A percentile compares a stretch with the other conserved stretches of the same genome.
Evolutionary conservation across 257 asterid genomes (phyloP).

Genomic region (Nicotiana undulata): DNA sequence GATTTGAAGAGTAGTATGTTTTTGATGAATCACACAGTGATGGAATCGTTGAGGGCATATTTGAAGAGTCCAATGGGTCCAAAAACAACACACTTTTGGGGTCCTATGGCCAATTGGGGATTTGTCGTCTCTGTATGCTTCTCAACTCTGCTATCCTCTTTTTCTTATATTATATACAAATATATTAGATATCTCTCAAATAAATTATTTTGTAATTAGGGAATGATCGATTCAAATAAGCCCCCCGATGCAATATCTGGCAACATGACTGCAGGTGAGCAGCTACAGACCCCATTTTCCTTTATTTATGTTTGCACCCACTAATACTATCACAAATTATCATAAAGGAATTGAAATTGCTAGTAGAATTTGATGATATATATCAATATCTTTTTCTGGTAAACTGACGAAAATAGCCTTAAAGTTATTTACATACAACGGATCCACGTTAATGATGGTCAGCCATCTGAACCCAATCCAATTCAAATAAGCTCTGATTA

Average conservation of each 20-base stretch:
- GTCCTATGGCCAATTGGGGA: constrained; percentile 15
- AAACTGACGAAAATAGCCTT: too few species aligned
- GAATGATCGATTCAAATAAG: constrained; percentile 2
- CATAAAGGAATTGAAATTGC: too few species aligned
- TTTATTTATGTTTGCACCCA: too few species aligned
- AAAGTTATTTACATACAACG: too few species aligned
- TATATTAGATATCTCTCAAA: background rate
- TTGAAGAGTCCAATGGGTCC: constrained; percentile 12
- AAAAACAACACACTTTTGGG: constrained; percentile 15
- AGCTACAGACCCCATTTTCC: too few species aligned
- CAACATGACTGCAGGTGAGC: constrained; percentile 12
- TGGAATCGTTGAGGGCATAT: background rate
- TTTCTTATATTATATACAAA: background rate
- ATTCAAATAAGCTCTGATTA: too few species aligned
- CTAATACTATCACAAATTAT: too few species aligned
- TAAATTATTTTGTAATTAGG: background rate
- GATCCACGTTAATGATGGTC: too few species aligned
- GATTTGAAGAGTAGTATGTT: too few species aligned
- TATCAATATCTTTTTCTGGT: too few species aligned
- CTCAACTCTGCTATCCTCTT: background rate
- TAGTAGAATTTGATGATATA: too few species aligned
- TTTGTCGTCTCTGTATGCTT: constrained; percentile 5
- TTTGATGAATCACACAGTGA: background rate
- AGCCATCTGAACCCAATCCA: too few species aligned
- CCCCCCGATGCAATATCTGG: constrained; percentile 11